Evolutionary conservation across 176 grass and related monocot species (phyloP), one percentile per base, ranked within the genome.

Genomic region (Tillandsia leiboldiana): DNA sequence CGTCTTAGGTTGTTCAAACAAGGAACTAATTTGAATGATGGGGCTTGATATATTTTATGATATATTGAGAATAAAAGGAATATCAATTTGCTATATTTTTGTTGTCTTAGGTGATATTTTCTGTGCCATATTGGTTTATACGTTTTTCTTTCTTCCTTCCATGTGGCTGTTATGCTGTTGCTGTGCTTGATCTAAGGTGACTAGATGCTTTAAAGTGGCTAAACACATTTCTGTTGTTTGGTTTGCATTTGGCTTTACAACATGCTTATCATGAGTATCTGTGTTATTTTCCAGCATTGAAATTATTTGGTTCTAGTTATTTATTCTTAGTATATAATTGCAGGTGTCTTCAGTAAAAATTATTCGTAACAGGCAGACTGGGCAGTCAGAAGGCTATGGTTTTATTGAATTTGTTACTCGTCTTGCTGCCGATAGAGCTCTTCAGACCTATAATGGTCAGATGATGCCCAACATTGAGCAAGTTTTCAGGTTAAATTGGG

Each of bases 401-500:
- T 96, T 96, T 72, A 79, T 96, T 66, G 92, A 96, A 68, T 96
- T 96, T 64, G 70, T 75, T 59, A 70, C 83, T 48, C 85, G 72
- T 69, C 82, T 80, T 23, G 80, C 85, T 49, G 92, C 92, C 17
- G 92, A 96, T 73, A 70, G 87, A 66, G 84, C 85, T 71, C 80
- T 96, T 22, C 70, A 72, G 58, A 80, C 18, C 75, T 96, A 78
- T 23, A 86, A 79, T 73, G 92, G 92, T 22, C 85, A 78, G 66
- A 87, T 88, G 78, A 96, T 96, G 88, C 92, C 83, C 7, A 76
- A 73, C 72, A 73, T 68, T 52, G 79, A 74, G 10, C 86, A 78
- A 71, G 61, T 59, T 72, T 96, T 84, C 64, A 91, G 87, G 74
- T 73, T 96, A 62, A 96, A 91, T 66, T 96, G 92, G 92, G 92